Percentiles rank a stretch among this genome's conserved stretches.
phyloP scores from a whole-genome alignment of 495 filamentous ascomycete species.

The Apiosordaria backusii region DNA sequence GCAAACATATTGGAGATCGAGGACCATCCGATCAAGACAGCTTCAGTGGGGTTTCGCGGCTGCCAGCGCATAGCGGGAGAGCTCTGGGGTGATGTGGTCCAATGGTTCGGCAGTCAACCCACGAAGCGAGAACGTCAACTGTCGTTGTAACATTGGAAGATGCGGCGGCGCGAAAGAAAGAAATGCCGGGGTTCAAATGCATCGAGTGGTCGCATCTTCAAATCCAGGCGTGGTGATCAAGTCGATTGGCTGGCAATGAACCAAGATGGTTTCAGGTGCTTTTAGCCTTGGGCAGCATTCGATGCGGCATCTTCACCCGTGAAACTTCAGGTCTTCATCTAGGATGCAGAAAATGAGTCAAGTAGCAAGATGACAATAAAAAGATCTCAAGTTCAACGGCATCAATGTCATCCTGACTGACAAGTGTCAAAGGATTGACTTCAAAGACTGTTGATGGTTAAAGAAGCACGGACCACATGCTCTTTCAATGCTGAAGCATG shows the following conservation, averaged over 20 bases:
- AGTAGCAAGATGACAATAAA: not conserved
- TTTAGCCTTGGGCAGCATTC: slow-evolving; percentile 29
- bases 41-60: not conserved
- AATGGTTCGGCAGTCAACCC: slow-evolving; percentile 24
- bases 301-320: not conserved
- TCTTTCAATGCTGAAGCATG: not conserved
- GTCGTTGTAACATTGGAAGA: slow-evolving; percentile 6
- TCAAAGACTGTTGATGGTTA: not conserved
- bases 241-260: slow-evolving; percentile 31
- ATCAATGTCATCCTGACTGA: not conserved
- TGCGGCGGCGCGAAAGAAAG: slow-evolving; percentile 9
- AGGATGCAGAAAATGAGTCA: not conserved
- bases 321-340: not conserved
- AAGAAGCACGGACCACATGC: not conserved
- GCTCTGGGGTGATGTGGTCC: slow-evolving; percentile 25
- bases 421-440: not conserved
- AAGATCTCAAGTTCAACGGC: not conserved
- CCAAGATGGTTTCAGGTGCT: slow-evolving; percentile 31
- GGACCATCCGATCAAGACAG: slow-evolving; percentile 1
- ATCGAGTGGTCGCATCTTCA: slow-evolving; percentile 25
- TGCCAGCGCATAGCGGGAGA: slow-evolving; percentile 31
- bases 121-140: slow-evolving; percentile 14
- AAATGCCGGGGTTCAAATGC: slow-evolving; percentile 16
- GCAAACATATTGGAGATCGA: not conserved
- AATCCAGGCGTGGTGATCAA: slow-evolving; percentile 10